phyloP scores from a whole-genome alignment of 2,329 filamentous ascomycete genomes.

The Colletotrichum incanum region DNA sequence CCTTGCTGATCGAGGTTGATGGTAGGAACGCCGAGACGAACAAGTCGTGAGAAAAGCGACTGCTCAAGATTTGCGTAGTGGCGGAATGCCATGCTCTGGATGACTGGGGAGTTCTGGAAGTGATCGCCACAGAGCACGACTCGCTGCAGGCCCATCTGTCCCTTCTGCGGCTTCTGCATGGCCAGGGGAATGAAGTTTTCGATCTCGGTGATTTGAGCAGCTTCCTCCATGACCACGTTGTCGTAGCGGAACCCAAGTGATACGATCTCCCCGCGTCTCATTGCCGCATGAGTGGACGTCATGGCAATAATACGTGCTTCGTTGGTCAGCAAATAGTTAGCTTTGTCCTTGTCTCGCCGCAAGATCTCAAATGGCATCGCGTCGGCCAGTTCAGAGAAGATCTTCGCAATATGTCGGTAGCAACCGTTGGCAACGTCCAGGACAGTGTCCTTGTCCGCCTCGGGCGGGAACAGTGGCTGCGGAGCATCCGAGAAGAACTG shows the following conservation, averaged over 20 bases:
- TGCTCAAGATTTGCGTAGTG: slow-evolving; percentile 98
- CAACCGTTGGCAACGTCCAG: slow-evolving; percentile 87
- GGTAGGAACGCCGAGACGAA: slow-evolving; percentile 92
- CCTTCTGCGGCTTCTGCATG: slow-evolving; percentile 85
- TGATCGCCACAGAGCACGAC: slow-evolving; percentile 96
- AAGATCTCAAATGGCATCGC: slow-evolving; percentile 96
- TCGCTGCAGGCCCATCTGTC: slow-evolving; percentile 83
- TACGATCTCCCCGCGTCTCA: slow-evolving; percentile 91
- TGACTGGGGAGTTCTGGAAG: slow-evolving; percentile 94
- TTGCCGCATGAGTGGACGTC: slow-evolving; percentile 98
- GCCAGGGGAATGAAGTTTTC: slow-evolving; percentile 96
- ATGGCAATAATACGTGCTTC: slow-evolving; percentile 98
- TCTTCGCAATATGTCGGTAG: slow-evolving; percentile 88
- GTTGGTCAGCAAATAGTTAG: slow-evolving; percentile 94
- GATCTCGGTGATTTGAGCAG: slow-evolving; percentile 96
- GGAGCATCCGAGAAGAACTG: slow-evolving; percentile 89
- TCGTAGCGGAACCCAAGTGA: slow-evolving; percentile 96
- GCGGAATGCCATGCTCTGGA: slow-evolving; percentile 94
- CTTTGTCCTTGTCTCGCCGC: slow-evolving; percentile 89
- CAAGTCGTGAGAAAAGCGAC: slow-evolving; percentile 91
- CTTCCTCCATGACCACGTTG: slow-evolving; percentile 98
- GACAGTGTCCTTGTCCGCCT: slow-evolving; percentile 75
- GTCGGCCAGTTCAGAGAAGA: slow-evolving; percentile 93
- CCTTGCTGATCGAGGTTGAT: slow-evolving; percentile 95
- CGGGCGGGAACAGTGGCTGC: slow-evolving; percentile 83